phyloP scores from a whole-genome alignment of 345 rosid genomes.

The Aurinia saxatilis region DNA sequence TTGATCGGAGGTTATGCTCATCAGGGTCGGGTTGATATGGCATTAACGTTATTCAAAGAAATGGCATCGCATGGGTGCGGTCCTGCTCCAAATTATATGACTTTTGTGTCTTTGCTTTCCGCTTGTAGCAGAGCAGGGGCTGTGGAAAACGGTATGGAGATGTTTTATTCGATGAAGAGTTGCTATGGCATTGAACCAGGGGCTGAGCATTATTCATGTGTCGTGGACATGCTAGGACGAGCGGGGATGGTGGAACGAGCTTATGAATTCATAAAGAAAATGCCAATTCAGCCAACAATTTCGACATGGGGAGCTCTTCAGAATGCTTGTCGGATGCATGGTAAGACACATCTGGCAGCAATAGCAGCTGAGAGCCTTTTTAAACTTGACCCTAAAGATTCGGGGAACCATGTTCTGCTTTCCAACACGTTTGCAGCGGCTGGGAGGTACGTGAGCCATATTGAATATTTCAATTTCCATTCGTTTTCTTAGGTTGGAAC shows the following conservation, averaged over 20 bases:
- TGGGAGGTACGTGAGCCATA: slow-evolving; percentile 42
- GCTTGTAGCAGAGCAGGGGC: slow-evolving; percentile 86
- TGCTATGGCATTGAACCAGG: slow-evolving; percentile 55
- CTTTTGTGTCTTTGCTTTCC: slow-evolving; percentile 65
- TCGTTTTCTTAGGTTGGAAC: not conserved
- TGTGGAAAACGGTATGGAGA: slow-evolving; percentile 52
- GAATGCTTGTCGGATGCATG: slow-evolving; percentile 67
- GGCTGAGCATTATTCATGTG: slow-evolving; percentile 74
- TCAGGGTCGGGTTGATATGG: slow-evolving; percentile 58
- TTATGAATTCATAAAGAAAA: slow-evolving; percentile 45
- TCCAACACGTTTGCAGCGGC: slow-evolving; percentile 72
- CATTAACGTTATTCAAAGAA: slow-evolving; percentile 49
- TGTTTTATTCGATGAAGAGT: slow-evolving; percentile 58
- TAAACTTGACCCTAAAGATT: slow-evolving; percentile 70
- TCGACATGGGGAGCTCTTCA: slow-evolving; percentile 90
- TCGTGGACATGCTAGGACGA: slow-evolving; percentile 77
- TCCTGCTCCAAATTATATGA: slow-evolving; percentile 56
- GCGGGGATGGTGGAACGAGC: slow-evolving; percentile 75
- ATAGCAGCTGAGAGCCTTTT: slow-evolving; percentile 64
- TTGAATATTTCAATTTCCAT: not conserved
- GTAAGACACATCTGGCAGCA: slow-evolving; percentile 53
- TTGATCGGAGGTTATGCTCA: slow-evolving; percentile 73
- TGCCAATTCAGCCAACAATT: slow-evolving; percentile 64
- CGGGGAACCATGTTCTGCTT: slow-evolving; percentile 78
- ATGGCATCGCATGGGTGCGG: slow-evolving; percentile 34